Conservation (phyloP, 176 grass and related monocot species). For the Eragrostis nindensis region DNA sequence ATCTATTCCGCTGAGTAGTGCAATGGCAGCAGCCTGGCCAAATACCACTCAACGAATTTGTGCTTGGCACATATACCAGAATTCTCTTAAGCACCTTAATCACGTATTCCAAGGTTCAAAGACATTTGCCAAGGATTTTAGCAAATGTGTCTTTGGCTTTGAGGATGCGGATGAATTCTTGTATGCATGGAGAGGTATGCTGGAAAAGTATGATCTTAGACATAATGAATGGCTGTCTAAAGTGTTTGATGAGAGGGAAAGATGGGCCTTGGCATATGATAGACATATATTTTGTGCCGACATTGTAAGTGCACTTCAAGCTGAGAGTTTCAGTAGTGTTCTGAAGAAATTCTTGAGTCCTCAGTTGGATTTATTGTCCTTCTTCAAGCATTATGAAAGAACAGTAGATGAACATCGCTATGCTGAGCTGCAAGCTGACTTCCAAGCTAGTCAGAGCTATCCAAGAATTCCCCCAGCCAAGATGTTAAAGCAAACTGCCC, state of each 20-base stretch:
- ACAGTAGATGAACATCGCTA: conserved; percentile 94
- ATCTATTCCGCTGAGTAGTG: conserved; percentile 73
- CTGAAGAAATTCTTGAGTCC: conserved; percentile 90
- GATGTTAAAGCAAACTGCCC: conserved; percentile 90
- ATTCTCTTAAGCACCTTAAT: conserved; percentile 92
- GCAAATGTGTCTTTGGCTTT: conserved; percentile 82
- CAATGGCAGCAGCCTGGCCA: conserved; percentile 81
- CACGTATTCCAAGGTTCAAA: conserved; percentile 98
- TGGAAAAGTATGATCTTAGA: conserved; percentile 93
- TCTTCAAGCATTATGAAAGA: conserved; percentile 98
- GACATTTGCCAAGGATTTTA: conserved; percentile 89
- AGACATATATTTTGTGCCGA: conserved; percentile 96
- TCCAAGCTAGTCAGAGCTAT: conserved; percentile 98
- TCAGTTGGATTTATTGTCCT: conserved; percentile 86
- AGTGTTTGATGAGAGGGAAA: conserved; percentile 88
- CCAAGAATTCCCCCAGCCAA: conserved; percentile 97
- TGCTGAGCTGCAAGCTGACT: conserved; percentile 96
- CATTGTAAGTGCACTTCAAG: conserved; percentile 77
- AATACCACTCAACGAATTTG: conserved; percentile 75
- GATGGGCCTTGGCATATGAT: conserved; percentile 83
- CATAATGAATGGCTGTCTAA: conserved; percentile 94
- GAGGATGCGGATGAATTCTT: conserved; percentile 89
- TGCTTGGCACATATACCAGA: conserved; percentile 96
- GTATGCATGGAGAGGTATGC: conserved; percentile 84
- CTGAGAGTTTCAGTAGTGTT: conserved; percentile 78